Evolutionary conservation across 805 yeast genomes (phyloP).

Genomic region (Barnettozyma vustinii): DNA sequence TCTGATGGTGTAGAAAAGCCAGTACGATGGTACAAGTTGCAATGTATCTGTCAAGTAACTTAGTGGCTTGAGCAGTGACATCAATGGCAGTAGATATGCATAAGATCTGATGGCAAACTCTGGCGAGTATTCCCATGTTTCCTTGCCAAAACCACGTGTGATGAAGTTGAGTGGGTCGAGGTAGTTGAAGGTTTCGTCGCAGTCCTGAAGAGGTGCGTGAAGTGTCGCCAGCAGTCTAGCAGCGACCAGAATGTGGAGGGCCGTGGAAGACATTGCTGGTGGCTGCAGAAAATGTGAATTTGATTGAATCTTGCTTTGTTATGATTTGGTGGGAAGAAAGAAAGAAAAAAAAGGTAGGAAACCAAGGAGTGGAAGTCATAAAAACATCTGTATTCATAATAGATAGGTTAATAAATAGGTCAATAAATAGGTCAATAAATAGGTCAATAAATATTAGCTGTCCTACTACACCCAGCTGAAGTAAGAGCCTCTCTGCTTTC

Average conservation of each 20-base stretch:
- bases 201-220: constrained; percentile 74
- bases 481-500: constrained; percentile 30
- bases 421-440: constrained; percentile 5
- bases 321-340: not conserved
- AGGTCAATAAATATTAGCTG: not conserved
- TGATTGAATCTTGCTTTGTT: too few species aligned
- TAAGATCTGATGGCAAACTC: constrained; percentile 83
- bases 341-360: too few species aligned
- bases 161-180: constrained; percentile 90
- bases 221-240: constrained; percentile 37
- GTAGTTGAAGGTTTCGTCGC: constrained; percentile 89
- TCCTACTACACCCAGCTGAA: constrained; percentile 27
- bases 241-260: constrained; percentile 3
- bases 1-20: constrained; percentile 51
- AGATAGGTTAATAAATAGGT: not conserved
- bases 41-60: constrained; percentile 11
- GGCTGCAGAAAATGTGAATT: not conserved
- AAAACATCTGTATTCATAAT: not conserved
- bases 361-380: too few species aligned
- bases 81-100: constrained; percentile 55
- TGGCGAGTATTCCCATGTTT: constrained; percentile 97
- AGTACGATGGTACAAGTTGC: constrained; percentile 17
- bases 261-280: not conserved
- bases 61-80: constrained; percentile 22
- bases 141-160: constrained; percentile 79